phyloP scores from a whole-genome alignment of 202 grass and related monocot species.

The Carex arenaria region DNA sequence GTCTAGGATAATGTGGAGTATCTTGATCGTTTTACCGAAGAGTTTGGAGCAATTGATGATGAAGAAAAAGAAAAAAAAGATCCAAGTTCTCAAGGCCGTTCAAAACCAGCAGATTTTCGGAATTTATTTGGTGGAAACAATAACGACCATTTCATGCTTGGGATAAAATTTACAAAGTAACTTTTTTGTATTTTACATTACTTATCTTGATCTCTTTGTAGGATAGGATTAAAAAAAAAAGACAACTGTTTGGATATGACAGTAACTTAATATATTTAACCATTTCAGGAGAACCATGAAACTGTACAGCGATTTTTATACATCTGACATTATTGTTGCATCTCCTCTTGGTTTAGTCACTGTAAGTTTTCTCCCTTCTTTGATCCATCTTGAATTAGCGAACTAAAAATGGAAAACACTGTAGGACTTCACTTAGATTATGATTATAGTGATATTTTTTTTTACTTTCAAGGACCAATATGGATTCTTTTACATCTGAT shows the following conservation, averaged over 20 bases:
- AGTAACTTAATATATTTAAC: constrained; percentile 25
- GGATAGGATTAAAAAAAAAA: background rate
- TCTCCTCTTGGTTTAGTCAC: constrained; percentile 83
- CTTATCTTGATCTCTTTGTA: background rate
- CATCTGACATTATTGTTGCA: constrained; percentile 91
- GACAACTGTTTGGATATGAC: constrained; percentile 1
- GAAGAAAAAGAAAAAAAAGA: constrained; percentile 45
- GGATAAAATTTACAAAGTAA: constrained; percentile 95
- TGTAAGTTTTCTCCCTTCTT: constrained; percentile 42
- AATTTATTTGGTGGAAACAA: constrained; percentile 71
- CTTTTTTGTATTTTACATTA: constrained; percentile 1
- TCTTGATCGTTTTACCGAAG: constrained; percentile 55
- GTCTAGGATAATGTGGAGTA: constrained; percentile 42
- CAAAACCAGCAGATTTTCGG: constrained; percentile 81
- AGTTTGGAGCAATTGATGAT: constrained; percentile 68
- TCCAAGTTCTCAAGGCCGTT: constrained; percentile 25
- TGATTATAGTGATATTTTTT: background rate
- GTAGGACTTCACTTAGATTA: background rate
- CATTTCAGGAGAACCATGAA: constrained; percentile 83
- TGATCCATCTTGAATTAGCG: background rate
- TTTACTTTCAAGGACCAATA: background rate
- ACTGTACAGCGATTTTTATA: constrained; percentile 85
- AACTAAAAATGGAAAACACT: background rate
- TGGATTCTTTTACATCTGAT: background rate
- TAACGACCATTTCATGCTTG: constrained; percentile 82